These are phyloP conservation scores for Candida odintsovae DNA, from an alignment of 805 yeast genomes.

Conservation along the genomic window DNA sequence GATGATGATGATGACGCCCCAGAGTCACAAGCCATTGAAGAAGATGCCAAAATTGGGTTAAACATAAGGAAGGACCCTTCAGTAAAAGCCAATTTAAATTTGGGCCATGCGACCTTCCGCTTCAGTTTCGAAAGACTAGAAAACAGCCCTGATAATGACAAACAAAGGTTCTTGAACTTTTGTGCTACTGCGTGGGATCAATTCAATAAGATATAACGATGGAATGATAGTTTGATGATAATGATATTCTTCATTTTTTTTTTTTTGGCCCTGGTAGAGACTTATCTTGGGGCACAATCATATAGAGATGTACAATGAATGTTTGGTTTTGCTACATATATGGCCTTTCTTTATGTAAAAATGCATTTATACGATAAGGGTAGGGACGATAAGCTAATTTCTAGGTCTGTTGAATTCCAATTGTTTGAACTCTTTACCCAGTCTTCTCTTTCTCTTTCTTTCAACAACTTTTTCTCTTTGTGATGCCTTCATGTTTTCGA, in stretches of 20 bases:
- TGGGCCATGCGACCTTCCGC: constrained; percentile 18
- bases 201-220: constrained; percentile 8
- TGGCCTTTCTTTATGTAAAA: neutral
- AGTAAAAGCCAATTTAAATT: constrained; percentile 15
- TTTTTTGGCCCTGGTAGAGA: too few species aligned
- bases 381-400: constrained; percentile 3
- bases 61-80: constrained; percentile 6
- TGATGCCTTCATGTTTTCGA: constrained; percentile 61
- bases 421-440: constrained; percentile 71
- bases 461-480: constrained; percentile 81
- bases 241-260: too few species aligned
- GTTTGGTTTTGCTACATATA: neutral
- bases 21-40: constrained; percentile 32
- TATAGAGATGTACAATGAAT: neutral
- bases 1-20: constrained; percentile 20
- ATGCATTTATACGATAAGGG: neutral
- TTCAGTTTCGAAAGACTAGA: constrained; percentile 17
- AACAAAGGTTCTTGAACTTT: constrained; percentile 27
- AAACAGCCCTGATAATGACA: constrained; percentile 11
- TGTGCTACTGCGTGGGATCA: constrained; percentile 33
- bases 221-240: neutral
- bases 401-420: constrained; percentile 34
- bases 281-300: neutral
- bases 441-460: constrained; percentile 79
- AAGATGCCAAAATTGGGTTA: constrained; percentile 24